Evolutionary conservation across 176 grass and related monocot species (phyloP).

Genomic region (Oryza glumipatula): DNA sequence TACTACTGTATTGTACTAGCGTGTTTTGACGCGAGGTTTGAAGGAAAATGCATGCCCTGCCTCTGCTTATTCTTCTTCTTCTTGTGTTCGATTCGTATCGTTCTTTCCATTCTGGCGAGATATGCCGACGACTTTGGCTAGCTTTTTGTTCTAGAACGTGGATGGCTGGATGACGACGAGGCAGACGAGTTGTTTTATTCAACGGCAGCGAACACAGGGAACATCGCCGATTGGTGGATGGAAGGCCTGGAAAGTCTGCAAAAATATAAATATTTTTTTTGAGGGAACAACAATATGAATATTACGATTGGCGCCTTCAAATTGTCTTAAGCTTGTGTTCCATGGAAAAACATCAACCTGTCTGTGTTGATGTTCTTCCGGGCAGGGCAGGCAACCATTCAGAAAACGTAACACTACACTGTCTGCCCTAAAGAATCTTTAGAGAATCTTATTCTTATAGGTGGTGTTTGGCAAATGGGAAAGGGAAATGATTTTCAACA

Average conservation of each 20-base stretch:
- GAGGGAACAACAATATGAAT: too few species aligned
- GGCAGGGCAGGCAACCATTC: neutral
- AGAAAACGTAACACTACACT: neutral
- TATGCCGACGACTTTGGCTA: neutral
- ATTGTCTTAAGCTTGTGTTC: neutral
- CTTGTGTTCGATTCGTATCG: neutral
- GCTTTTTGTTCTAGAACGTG: neutral
- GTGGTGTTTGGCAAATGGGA: too few species aligned
- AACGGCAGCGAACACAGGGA: neutral
- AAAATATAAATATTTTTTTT: too few species aligned
- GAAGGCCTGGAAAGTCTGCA: neutral
- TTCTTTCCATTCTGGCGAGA: neutral
- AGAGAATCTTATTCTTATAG: too few species aligned
- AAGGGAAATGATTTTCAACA: too few species aligned
- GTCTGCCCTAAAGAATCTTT: neutral
- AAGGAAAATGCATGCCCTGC: constrained; percentile 1
- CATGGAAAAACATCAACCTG: neutral
- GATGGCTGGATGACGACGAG: neutral
- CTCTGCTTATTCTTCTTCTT: neutral
- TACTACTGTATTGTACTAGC: too few species aligned
- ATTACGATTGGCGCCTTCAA: neutral
- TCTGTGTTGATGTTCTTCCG: neutral
- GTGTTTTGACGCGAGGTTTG: neutral
- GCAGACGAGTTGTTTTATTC: neutral
- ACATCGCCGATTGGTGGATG: neutral